These are phyloP conservation scores for Pythium folliculosum DNA, from an alignment of 352 stramenopile species.

Conservation along the genomic window DNA sequence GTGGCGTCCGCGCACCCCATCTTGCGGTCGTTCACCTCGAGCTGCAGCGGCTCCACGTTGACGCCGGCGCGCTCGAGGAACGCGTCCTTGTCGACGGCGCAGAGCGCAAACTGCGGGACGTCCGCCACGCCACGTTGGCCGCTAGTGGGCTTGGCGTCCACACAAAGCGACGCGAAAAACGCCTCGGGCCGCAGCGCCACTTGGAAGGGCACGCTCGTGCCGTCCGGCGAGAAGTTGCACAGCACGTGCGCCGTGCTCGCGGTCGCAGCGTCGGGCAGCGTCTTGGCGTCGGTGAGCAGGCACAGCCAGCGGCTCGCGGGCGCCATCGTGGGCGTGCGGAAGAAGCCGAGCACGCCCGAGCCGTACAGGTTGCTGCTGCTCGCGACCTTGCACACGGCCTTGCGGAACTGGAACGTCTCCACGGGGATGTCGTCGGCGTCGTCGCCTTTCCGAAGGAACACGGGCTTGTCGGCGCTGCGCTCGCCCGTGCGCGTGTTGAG, in stretches of 20 bases:
- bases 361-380: conserved; percentile 46
- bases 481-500: conserved; percentile 57
- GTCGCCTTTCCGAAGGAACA: conserved; percentile 48
- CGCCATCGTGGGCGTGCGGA: conserved; percentile 22
- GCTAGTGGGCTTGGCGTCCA: too few relatives aligned
- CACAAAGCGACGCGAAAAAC: conserved; percentile 48
- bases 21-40: conserved; percentile 64
- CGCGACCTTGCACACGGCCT: conserved; percentile 60
- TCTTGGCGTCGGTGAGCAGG: conserved; percentile 51
- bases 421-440: conserved; percentile 51
- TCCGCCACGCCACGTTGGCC: neutral
- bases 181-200: conserved; percentile 44
- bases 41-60: conserved; percentile 46
- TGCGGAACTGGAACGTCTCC: conserved; percentile 65
- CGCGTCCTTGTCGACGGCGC: conserved; percentile 54
- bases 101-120: conserved; percentile 44
- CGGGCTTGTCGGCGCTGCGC: conserved; percentile 41
- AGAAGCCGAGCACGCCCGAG: conserved; percentile 50
- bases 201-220: conserved; percentile 42
- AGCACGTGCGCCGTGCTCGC: conserved; percentile 43
- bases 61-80: conserved; percentile 45
- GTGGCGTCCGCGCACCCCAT: conserved; percentile 39
- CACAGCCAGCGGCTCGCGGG: conserved; percentile 35
- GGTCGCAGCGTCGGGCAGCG: conserved; percentile 40
- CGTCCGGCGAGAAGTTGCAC: conserved; percentile 54